Conservation (phyloP, 345 rosid genomes). For the Melastoma malabathricum region DNA sequence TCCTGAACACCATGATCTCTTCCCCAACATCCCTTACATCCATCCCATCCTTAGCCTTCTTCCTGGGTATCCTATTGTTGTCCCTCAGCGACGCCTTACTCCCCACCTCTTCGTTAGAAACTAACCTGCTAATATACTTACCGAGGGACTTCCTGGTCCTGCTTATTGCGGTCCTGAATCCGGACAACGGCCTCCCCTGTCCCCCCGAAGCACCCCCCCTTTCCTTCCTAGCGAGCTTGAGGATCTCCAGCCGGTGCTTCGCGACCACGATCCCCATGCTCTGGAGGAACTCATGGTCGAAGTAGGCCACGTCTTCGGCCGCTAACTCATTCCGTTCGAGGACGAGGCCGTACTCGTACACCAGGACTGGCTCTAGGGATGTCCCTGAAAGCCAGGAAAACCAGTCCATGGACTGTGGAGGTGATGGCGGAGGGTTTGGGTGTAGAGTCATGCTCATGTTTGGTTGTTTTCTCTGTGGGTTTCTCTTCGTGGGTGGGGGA, state of each 20-base stretch:
- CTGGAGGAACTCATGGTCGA: constrained; percentile 67
- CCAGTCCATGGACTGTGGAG: constrained; percentile 50
- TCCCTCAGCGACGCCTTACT: constrained; percentile 26
- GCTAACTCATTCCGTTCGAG: constrained; percentile 54
- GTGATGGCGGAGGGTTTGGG: not conserved
- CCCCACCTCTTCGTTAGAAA: constrained; percentile 18
- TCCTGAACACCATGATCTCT: constrained; percentile 15
- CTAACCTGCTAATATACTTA: constrained; percentile 30
- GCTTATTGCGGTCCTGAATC: constrained; percentile 26
- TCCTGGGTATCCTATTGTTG: constrained; percentile 12
- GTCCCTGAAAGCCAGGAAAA: constrained; percentile 66
- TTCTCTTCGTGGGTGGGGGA: constrained; percentile 1
- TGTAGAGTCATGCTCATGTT: not conserved
- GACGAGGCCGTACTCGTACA: constrained; percentile 51
- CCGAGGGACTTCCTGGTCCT: constrained; percentile 30
- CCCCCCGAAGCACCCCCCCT: constrained; percentile 1
- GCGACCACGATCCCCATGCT: constrained; percentile 69
- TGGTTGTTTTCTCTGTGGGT: not conserved
- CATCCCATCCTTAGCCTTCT: constrained; percentile 22
- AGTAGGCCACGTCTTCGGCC: constrained; percentile 48
- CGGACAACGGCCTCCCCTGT: constrained; percentile 12
- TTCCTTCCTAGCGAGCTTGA: constrained; percentile 55
- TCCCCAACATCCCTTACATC: constrained; percentile 18
- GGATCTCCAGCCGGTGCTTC: constrained; percentile 69
- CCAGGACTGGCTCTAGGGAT: constrained; percentile 42